These are phyloP conservation scores for Phialophora tarda DNA, from an alignment of 2,329 filamentous ascomycete genomes.

Conservation along the genomic window DNA sequence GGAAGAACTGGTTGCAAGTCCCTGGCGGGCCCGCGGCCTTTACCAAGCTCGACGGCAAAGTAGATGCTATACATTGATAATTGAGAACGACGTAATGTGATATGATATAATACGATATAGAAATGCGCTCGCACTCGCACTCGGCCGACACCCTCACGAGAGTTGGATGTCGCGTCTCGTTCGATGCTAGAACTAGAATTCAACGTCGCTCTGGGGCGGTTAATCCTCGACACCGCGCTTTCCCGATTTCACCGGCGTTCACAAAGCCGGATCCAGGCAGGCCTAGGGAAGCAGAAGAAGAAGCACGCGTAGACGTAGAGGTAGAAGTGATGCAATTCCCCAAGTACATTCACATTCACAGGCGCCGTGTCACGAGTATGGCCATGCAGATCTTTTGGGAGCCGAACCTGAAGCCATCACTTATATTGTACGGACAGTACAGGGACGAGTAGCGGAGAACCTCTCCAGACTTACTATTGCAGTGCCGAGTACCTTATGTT, in stretches of 20 bases:
- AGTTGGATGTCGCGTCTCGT: background rate
- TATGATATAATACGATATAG: background rate
- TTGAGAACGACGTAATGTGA: background rate
- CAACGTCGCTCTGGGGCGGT: background rate
- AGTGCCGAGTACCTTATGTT: too few relatives aligned
- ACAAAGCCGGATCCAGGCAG: too few relatives aligned
- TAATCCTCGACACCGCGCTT: background rate
- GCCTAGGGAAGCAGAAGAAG: background rate
- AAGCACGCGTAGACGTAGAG: background rate
- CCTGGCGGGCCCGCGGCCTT: conserved; percentile 77
- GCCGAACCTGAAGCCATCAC: too few relatives aligned
- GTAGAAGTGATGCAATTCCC: too few relatives aligned
- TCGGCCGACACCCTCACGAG: background rate
- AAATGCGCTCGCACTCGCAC: background rate
- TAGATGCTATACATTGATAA: background rate
- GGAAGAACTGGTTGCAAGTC: conserved; percentile 91
- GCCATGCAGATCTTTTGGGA: too few relatives aligned
- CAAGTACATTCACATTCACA: too few relatives aligned
- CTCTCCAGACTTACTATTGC: too few relatives aligned
- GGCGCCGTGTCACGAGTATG: too few relatives aligned
- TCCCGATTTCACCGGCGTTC: background rate
- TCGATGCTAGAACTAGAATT: background rate
- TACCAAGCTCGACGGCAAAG: conserved; percentile 60
- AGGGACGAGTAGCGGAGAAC: too few relatives aligned
- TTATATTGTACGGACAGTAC: too few relatives aligned